Evolutionary conservation across 371 early-diverging fungal genomes (phyloP), one percentile per base, ranked within the genome.

Genomic region (Dichotomocladium elegans): DNA sequence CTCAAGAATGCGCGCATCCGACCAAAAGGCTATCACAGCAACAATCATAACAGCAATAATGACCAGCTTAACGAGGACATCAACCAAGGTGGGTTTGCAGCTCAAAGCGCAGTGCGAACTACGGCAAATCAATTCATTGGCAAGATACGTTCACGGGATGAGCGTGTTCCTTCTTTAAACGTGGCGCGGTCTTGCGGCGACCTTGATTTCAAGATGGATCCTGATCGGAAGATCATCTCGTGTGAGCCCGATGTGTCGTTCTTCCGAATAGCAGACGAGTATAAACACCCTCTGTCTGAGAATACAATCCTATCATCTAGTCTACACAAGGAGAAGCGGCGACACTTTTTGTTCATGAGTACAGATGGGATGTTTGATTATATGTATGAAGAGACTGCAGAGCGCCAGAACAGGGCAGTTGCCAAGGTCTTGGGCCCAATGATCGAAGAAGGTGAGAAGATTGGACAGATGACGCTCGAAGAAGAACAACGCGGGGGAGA

Each of bases 161-260:
- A 74, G 6, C 70, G 72, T 19, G 53, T 70, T 9, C 82, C 79
- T 7, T 82, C 83, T 2, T 62, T 85, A 4, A 82, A 85, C 44
- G 74, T 85, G 0, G 85, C 82, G 4, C 79, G 82, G 2, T 82
- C 82, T 3, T 80, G 80, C 51, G 85, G 85, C 31, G 85, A 85
- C 64, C 63, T 85, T 37, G 77, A 81, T 42, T 85, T 83, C 54
- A 85, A 85, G 43, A 68, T 85, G 65, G 73, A 82, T 47, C 72
- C 74, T 1, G 58, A 62, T 17, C 72, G 61, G 21, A 79, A 77
- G 22, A 76, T 85, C 21, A 73, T 85, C 17, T 78, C 75, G 8
- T 77, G 78, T 49, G 76, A 77, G 44, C 82, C 85, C 1, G 85
- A 85, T 55, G 77, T 85, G 11, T 75, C 72, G 1, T 85, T 85